Evolutionary conservation across 164 flowering plant species (phyloP), one percentile per base, ranked within the genome.

Genomic region (Annona squamosa): DNA sequence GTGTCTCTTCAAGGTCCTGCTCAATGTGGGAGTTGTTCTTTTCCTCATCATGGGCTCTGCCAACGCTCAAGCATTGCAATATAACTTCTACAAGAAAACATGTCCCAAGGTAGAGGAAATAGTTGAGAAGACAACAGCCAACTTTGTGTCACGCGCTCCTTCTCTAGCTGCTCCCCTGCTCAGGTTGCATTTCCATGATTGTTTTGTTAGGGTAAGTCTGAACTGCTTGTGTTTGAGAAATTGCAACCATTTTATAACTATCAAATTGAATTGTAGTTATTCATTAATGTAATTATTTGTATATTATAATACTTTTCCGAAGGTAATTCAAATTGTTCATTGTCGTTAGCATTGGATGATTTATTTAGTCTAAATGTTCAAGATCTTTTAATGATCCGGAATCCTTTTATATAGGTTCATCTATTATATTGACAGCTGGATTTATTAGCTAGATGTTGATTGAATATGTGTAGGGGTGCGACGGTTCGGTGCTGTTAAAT

Each of bases 401-500:
- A 26, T 26, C 37, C 37, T 26, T 26, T 26, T 26, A 26, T 26
- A 26, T 26, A 26, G 37, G 37, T 26, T 26, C 37, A 26, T 26
- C 37, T 26, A 26, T 26, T 26, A 26, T 26, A 26, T 26, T 26
- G 37, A 26, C 1, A 26, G 37, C 37, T 26, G 37, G 37, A 26
- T 26, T 26, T 26, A 26, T 26, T 26, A 26, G 37, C 37, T 26
- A 26, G 37, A 26, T 26, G 37, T 26, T 26, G 37, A 26, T 26
- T 26, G 37, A 26, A 26, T 26, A 26, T 71, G 6, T 73, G 65
- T 82, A 88, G 91, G 94, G 92, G 0, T 90, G 94, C 69, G 94
- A 90, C 66, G 95, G 85, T 0, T 90, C 95, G 0, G 78, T 90
- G 64, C 84, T 90, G 1, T n/a, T 90, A 61, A 81, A 87, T 59